Evolutionary conservation across 2,329 filamentous ascomycete genomes (phyloP), one percentile per base, ranked within the genome.

Genomic region (Aspergillus phoenicis): DNA sequence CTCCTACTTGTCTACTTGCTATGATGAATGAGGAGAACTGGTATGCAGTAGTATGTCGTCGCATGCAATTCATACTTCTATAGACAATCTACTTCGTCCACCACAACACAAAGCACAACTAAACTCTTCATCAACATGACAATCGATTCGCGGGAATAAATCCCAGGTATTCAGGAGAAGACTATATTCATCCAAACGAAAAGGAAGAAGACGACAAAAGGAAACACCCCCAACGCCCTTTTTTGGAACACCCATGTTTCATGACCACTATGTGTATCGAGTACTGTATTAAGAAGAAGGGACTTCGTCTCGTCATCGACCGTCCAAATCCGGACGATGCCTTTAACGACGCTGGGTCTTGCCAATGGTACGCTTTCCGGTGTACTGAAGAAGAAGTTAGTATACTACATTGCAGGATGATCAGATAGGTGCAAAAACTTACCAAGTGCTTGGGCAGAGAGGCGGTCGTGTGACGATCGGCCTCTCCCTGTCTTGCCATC

Each of bases 401-500:
- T 26, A 64, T 64, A 52, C 55, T 43, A 52, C 52, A 36, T 8
- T 15, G 13, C 6, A 38, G n/a, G 41, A 20, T 43, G 28, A 51
- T 13, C 10, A 13, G n/a, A 53, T 17, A 52, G 60, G n/a, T 30
- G 33, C 33, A 36, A 47, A 65, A 68, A 85, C 89, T 78, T 85
- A 96, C 89, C 86, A 99, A 84, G 82, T 98, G 95, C 82, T 96
- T 99, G 64, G 89, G 87, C 78, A 96, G 80, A 57, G 91, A 85
- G 39, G 91, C 90, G 59, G 89, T 89, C 64, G 88, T 87, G 81
- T 98, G 94, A 75, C 96, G 88, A 84, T 99, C 95, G 64, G 90
- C 93, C 83, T 99, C 95, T 84, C 95, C 95, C 84, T 96, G 91
- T 78, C 93, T 89, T 48, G 95, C 95, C 90, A 96, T 95, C 67